Evolutionary conservation across 1,284 basidiomycete genomes (phyloP), one percentile per base, ranked within the genome.

Genomic region (Microbotryum scabiosae): DNA sequence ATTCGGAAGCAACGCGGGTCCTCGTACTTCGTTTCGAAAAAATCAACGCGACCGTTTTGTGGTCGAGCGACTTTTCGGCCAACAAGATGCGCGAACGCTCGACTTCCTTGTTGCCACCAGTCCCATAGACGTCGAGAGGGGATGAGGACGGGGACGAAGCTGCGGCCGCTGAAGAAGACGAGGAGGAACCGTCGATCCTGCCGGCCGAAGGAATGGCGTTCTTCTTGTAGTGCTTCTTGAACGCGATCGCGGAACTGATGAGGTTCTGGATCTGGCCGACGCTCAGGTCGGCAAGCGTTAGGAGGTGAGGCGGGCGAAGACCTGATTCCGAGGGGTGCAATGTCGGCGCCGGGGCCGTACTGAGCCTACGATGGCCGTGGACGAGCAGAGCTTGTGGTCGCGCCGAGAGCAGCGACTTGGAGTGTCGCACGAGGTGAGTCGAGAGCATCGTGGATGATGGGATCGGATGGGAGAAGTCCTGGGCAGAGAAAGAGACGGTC

Each of bases 21-120:
- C 96, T 82, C 0, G 94, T 97, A 71, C 86, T 90, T 48, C 94
- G 84, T 75, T 98, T 98, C 23, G 84, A 86, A 75, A 98, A 98
- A 50, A 97, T 76, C 61, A 98, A 77, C 0, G 92, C 94, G 62
- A 97, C 82, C 0, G 87, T 84, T 75, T 92, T 90, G 73, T 82
- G 82, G 67, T 82, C 82, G 56, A 69, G 65, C 36, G 59, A 61
- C 51, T 60, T 63, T 5, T 57, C 55, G 5, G 59, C 59, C n/a
- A 49, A 5, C 54, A 18, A 25, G 18, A 30, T 23, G 9, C 14
- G 36, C 12, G 36, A 41, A 18, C 4, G 36, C 16, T 41, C 36
- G 14, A 41, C 1, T 41, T 41, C 36, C 16, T 41, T 41, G 36
- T 41, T 41, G 3, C 36, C 36, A 41, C 36, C 36, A 4, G 36